Percentiles rank a stretch among this genome's conserved stretches.
phyloP scores from a whole-genome alignment of 176 grass and related monocot species.

The Otatea glauca region DNA sequence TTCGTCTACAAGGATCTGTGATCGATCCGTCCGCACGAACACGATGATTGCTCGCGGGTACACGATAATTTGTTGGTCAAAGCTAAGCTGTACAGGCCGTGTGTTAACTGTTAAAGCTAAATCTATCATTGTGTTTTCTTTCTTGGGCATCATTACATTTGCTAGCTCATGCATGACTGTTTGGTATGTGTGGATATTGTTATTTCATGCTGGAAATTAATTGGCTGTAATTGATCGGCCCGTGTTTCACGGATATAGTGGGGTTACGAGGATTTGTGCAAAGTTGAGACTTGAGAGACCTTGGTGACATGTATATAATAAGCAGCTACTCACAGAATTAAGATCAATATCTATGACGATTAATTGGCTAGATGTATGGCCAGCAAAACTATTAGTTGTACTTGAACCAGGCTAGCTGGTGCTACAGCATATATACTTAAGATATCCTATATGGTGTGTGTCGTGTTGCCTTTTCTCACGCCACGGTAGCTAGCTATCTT shows the following conservation, averaged over 20 bases:
- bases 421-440: constrained; percentile 38
- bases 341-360: not conserved
- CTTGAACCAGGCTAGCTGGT: constrained; percentile 24
- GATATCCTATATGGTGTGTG: constrained; percentile 29
- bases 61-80: constrained; percentile 39
- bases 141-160: constrained; percentile 38
- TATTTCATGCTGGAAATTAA: constrained; percentile 60
- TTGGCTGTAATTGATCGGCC: not conserved
- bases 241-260: not conserved
- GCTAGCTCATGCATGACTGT: not conserved
- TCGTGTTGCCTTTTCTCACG: constrained; percentile 38
- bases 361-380: not conserved
- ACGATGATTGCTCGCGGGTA: not conserved
- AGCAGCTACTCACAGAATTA: not conserved
- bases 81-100: not conserved
- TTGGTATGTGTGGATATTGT: constrained; percentile 23
- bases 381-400: not conserved
- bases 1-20: not conserved
- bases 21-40: not conserved
- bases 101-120: constrained; percentile 22
- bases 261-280: not conserved
- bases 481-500: constrained; percentile 9
- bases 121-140: constrained; percentile 25
- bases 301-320: not conserved
- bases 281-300: not conserved